phyloP scores from a whole-genome alignment of 2,329 filamentous ascomycete genomes.

The Epicoccum sorghinum region DNA sequence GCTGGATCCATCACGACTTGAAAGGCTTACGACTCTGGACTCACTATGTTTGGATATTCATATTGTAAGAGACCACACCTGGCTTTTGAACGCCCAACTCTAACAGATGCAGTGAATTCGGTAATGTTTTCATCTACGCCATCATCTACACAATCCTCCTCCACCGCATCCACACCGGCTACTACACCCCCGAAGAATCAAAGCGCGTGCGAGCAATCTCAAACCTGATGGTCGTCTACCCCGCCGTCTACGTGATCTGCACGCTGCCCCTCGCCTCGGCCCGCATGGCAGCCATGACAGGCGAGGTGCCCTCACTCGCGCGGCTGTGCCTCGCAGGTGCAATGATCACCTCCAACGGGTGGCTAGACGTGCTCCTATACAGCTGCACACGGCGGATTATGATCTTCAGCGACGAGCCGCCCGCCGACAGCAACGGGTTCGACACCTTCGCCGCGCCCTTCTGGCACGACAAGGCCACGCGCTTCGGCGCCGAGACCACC shows the following conservation, averaged over 20 bases:
- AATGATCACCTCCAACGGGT: slow-evolving; percentile 64
- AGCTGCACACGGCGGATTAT: slow-evolving; percentile 63
- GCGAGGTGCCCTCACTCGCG: slow-evolving; percentile 51
- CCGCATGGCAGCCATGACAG: slow-evolving; percentile 67
- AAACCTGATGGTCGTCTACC: slow-evolving; percentile 70
- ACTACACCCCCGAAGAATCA: slow-evolving; percentile 43
- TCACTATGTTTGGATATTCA: slow-evolving; percentile 71
- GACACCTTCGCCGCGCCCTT: slow-evolving; percentile 45
- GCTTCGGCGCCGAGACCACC: slow-evolving; percentile 55
- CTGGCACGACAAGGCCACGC: slow-evolving; percentile 39
- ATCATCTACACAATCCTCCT: slow-evolving; percentile 50
- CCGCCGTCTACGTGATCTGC: slow-evolving; percentile 71
- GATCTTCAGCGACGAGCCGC: slow-evolving; percentile 57
- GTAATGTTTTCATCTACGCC: slow-evolving; percentile 58
- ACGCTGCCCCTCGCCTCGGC: slow-evolving; percentile 70
- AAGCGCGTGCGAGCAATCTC: slow-evolving; percentile 50
- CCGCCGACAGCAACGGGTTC: slow-evolving; percentile 43
- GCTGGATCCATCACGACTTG: slow-evolving; percentile 67
- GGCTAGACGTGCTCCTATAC: slow-evolving; percentile 65
- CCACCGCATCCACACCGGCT: slow-evolving; percentile 45
- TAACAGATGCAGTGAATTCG: slow-evolving; percentile 50
- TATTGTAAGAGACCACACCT: slow-evolving; percentile 38
- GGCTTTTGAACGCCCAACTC: background rate
- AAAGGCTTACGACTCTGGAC: slow-evolving; percentile 62
- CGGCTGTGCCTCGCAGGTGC: slow-evolving; percentile 61